Base-by-base conservation (phyloP, 805 yeast species). In the Monosporozyma yasuniensis region DNA sequence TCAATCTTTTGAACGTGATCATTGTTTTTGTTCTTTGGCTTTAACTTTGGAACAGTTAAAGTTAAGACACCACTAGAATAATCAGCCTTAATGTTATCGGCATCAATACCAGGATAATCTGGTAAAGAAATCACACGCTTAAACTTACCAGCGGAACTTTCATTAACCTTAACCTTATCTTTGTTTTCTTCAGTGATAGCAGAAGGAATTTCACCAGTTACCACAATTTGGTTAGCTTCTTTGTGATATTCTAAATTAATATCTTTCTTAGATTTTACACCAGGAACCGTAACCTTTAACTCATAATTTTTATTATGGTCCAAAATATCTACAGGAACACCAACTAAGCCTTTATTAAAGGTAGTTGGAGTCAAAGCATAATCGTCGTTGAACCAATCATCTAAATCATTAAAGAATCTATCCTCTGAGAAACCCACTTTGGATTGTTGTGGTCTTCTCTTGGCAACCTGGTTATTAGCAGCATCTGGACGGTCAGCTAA, bases 301-400 rank as follows among this genome's bases (percentile, higher is more conserved):
- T 68, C 71, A 52, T 72, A 75, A 18, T 63, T 56, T 43, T 68
- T 61, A 4, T 72, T 74, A 43, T 70, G 67, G 28, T 76, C 79
- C 52, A 73, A 59, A 37, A 76, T 62, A 54, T 76, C 78, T 44
- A 75, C 68, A 14, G 78, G 76, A 47, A 78, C 77, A 18, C 67
- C 59, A 18, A 71, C 46, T 12, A 51, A 59, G 16, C 49, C 47
- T n/a, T 14, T 42, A 11, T 47, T 47, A 44, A 65, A 61, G 47
- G 56, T 58, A 28, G 58, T 53, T 11, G 65, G 60, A n/a, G 65
- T 42, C 39, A 61, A 53, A 14, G 70, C 58, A 46, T 57, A 53
- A 18, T 59, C 59, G 48, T 65, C 59, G 14, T 56, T 56, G 46
- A 58, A 60, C 59, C 60, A 61, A 34, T 54, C 50, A 41, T 54